Evolutionary conservation across 139 green algal genomes (phyloP).

Genomic region (Micromonas commoda): DNA sequence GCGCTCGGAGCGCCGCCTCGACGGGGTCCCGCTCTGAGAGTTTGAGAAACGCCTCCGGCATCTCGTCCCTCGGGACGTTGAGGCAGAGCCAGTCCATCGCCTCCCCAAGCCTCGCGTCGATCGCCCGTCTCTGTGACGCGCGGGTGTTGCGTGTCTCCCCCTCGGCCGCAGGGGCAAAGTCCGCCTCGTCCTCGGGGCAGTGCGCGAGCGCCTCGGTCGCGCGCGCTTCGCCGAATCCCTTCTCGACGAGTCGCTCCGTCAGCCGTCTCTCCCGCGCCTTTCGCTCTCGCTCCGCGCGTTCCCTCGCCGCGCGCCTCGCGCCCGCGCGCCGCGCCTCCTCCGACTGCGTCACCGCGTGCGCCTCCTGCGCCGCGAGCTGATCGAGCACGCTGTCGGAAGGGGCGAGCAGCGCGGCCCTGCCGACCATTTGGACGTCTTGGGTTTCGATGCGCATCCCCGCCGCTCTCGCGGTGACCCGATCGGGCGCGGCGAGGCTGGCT

Average conservation of each 20-base stretch:
- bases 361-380: background rate
- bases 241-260: background rate
- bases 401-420: background rate
- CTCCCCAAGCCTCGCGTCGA: background rate
- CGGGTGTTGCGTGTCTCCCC: background rate
- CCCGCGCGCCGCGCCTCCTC: background rate
- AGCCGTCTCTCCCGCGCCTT: background rate
- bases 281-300: background rate
- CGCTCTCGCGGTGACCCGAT: too few species aligned
- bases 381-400: background rate
- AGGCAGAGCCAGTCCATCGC: constrained; percentile 18
- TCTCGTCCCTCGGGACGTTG: constrained; percentile 2
- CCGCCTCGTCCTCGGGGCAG: background rate
- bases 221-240: background rate
- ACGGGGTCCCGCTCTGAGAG: background rate
- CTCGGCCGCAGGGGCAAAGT: background rate
- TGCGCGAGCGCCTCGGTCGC: background rate
- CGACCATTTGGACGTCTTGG: background rate
- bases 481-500: too few species aligned
- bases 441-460: background rate
- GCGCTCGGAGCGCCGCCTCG: background rate
- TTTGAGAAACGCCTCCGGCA: background rate
- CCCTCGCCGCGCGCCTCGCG: background rate
- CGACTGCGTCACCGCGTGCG: background rate
- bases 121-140: background rate